These are phyloP conservation scores for Syzygium jambos DNA, from an alignment of 345 rosid species.

Conservation along the genomic window DNA sequence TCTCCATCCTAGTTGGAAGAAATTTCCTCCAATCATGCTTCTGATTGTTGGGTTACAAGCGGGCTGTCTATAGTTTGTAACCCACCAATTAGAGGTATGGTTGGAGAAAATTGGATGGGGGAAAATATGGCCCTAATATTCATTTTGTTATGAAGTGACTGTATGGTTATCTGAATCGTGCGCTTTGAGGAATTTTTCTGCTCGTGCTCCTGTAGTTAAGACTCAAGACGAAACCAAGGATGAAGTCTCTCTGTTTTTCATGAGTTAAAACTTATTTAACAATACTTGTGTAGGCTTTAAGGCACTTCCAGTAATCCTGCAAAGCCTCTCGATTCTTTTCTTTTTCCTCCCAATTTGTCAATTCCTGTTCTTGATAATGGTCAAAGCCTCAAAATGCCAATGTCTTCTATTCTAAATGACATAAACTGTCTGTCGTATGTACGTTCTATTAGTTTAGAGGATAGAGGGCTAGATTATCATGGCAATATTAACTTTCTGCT, in stretches of 20 bases:
- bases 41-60: background rate
- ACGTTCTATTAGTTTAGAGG: background rate
- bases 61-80: background rate
- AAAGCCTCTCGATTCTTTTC: background rate
- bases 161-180: background rate
- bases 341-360: background rate
- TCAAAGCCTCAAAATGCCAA: background rate
- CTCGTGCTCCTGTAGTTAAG: background rate
- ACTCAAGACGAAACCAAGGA: background rate
- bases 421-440: background rate
- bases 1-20: background rate
- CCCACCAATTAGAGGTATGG: background rate
- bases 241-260: background rate
- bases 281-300: background rate
- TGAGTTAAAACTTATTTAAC: background rate
- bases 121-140: background rate
- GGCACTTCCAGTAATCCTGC: background rate
- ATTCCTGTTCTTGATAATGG: background rate
- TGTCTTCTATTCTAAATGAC: background rate
- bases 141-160: background rate
- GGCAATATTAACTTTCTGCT: background rate
- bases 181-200: background rate
- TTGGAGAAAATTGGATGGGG: background rate
- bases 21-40: background rate
- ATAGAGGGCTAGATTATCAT: background rate